Evolutionary conservation across 441 rosid genomes (phyloP), one percentile per base, ranked within the genome.

Genomic region (Croton setiger): DNA sequence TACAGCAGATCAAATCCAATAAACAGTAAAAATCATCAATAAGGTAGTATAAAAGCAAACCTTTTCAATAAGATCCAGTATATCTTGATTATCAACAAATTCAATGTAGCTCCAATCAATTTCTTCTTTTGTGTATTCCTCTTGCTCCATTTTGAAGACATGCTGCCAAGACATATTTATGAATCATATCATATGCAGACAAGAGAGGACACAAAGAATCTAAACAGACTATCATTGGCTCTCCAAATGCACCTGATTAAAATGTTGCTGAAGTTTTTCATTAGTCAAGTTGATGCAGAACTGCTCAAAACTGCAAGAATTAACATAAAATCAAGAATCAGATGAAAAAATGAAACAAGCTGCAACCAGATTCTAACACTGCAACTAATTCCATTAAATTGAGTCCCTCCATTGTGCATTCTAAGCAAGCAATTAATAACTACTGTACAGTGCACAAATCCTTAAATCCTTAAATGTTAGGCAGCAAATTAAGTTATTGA

Each of bases 91-190:
- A 79, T 94, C 99, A 33, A 94, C 92, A 77, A 94, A 94, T 7
- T 92, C 99, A 66, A 94, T 94, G 82, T 94, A 94, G 88, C 99
- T 94, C 99, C 99, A 94, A 76, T 90, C 72, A 80, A 92, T 94
- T 82, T 87, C 91, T 81, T 94, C 99, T 75, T 89, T 94, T 44
- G 84, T 91, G 84, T 94, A 90, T 75, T 94, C 98, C 76, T 94
- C 97, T 91, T 94, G 98, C 84, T 94, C 98, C 98, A 92, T 92
- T 84, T 94, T 94, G 81, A 94, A 94, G 72, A 94, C 99, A 68
- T 94, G 99, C 99, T 94, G 96, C 71, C 63, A 71, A 66, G 55
- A 75, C 13, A 75, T 35, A 58, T 27, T 48, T 36, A 58, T 44
- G 64, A 48, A 39, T 63, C 45, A 79, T 49, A 33, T 53, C 67